phyloP scores from a whole-genome alignment of 2,329 filamentous ascomycete species.

The Colletotrichum nymphaeae region DNA sequence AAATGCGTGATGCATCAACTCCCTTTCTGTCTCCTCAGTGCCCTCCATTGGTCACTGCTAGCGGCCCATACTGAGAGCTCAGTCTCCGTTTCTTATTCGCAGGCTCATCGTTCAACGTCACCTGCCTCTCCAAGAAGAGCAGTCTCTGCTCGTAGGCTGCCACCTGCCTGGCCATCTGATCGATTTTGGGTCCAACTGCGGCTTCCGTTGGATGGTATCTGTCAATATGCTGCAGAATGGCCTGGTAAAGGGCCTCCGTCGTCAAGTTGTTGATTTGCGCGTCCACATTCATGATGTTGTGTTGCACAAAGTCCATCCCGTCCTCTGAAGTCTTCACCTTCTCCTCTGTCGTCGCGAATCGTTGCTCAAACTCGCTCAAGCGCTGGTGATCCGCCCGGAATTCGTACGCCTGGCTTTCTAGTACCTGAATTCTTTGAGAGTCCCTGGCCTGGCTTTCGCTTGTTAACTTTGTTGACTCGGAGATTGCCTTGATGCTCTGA shows the following conservation, averaged over 20 bases:
- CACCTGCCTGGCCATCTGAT: conserved; percentile 20
- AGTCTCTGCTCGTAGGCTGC: conserved; percentile 20
- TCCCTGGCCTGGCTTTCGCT: neutral
- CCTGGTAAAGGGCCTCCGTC: conserved; percentile 53
- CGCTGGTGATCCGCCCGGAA: neutral
- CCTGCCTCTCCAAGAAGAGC: neutral
- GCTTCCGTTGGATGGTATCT: conserved; percentile 17
- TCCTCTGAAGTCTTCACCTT: conserved; percentile 32
- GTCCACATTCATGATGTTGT: conserved; percentile 52
- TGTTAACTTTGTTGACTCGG: neutral
- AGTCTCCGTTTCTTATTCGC: conserved; percentile 23
- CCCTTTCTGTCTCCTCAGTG: conserved; percentile 17
- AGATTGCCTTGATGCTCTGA: conserved; percentile 21
- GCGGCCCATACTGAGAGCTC: neutral
- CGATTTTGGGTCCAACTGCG: conserved; percentile 5
- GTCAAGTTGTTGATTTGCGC: conserved; percentile 61
- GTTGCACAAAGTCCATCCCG: conserved; percentile 46
- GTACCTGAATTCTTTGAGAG: neutral
- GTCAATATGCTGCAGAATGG: conserved; percentile 52
- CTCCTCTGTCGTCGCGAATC: conserved; percentile 28
- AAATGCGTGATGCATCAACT: neutral
- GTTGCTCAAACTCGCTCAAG: conserved; percentile 35
- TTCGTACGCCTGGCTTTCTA: neutral
- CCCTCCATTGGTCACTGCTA: conserved; percentile 16
- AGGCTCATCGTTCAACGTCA: conserved; percentile 6